phyloP scores from a whole-genome alignment of 2,329 filamentous ascomycete genomes.

The Alternaria alternata region DNA sequence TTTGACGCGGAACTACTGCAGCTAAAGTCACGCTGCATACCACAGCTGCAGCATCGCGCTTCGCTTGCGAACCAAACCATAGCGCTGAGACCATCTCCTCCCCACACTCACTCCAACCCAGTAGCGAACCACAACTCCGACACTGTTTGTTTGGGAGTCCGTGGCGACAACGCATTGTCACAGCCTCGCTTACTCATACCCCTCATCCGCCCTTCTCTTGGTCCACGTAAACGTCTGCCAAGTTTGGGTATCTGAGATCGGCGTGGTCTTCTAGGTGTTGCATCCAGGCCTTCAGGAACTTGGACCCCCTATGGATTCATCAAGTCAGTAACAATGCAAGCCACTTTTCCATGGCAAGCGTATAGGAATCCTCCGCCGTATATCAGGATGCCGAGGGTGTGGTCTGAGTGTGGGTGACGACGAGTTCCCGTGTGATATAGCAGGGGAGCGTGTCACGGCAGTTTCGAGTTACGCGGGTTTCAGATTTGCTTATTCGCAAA shows the following conservation, averaged over 20 bases:
- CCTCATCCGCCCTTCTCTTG: slow-evolving; percentile 33
- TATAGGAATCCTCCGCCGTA: not conserved
- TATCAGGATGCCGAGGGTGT: not conserved
- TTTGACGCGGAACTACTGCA: slow-evolving; percentile 22
- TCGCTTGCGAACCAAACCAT: slow-evolving; percentile 14
- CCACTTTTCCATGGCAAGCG: slow-evolving; percentile 18
- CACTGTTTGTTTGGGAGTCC: slow-evolving; percentile 14
- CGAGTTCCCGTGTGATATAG: slow-evolving; percentile 10
- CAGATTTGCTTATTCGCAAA: slow-evolving; percentile 13
- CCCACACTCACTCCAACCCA: slow-evolving; percentile 5
- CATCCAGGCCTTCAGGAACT: slow-evolving; percentile 92
- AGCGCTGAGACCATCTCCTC: slow-evolving; percentile 8
- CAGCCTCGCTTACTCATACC: slow-evolving; percentile 7
- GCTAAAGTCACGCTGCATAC: slow-evolving; percentile 14
- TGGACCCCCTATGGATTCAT: slow-evolving; percentile 70
- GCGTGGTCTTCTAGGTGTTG: slow-evolving; percentile 86
- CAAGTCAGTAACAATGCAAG: slow-evolving; percentile 23
- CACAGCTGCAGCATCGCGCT: slow-evolving; percentile 11
- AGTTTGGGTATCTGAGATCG: slow-evolving; percentile 86
- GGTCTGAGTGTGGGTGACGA: slow-evolving; percentile 1
- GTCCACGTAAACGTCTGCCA: slow-evolving; percentile 56
- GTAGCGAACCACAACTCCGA: slow-evolving; percentile 11
- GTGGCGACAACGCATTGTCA: slow-evolving; percentile 12
- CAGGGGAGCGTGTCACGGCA: slow-evolving; percentile 23
- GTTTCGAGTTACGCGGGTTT: slow-evolving; percentile 22